These are phyloP conservation scores for Linnemannia hyalina DNA, from an alignment of 192 early-diverging fungal species.

Conservation along the genomic window DNA sequence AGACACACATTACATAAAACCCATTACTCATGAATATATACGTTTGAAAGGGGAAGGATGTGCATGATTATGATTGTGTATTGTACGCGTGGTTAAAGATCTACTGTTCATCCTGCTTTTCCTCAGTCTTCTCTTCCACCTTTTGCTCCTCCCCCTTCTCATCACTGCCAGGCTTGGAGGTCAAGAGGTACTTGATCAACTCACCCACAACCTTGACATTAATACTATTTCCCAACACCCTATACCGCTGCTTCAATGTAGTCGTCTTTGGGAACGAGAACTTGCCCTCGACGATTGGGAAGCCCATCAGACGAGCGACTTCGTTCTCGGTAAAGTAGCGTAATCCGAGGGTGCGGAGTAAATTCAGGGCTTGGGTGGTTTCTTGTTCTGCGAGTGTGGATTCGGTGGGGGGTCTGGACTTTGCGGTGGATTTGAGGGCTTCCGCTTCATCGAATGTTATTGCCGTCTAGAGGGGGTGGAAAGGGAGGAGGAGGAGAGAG, in stretches of 20 bases:
- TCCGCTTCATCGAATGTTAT: slow-evolving; percentile 52
- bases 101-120: background rate
- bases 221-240: slow-evolving; percentile 92
- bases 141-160: background rate
- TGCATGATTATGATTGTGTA: background rate
- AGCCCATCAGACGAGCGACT: slow-evolving; percentile 85
- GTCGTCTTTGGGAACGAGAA: slow-evolving; percentile 81
- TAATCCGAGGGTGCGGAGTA: slow-evolving; percentile 55
- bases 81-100: background rate
- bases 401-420: slow-evolving; percentile 10
- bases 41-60: background rate
- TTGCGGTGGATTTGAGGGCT: slow-evolving; percentile 27
- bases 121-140: background rate
- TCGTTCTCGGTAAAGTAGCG: slow-evolving; percentile 75
- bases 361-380: slow-evolving; percentile 48
- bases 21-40: slow-evolving; percentile 1
- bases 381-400: slow-evolving; percentile 28
- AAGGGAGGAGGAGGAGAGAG: background rate
- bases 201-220: slow-evolving; percentile 86
- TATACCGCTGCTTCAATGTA: slow-evolving; percentile 81
- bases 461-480: slow-evolving; percentile 26
- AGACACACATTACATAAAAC: background rate
- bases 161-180: slow-evolving; percentile 15
- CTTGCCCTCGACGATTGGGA: slow-evolving; percentile 63
- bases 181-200: slow-evolving; percentile 79